Base-by-base conservation (phyloP, 2,329 filamentous ascomycete genomes). In the Bipolaris gigantea region DNA sequence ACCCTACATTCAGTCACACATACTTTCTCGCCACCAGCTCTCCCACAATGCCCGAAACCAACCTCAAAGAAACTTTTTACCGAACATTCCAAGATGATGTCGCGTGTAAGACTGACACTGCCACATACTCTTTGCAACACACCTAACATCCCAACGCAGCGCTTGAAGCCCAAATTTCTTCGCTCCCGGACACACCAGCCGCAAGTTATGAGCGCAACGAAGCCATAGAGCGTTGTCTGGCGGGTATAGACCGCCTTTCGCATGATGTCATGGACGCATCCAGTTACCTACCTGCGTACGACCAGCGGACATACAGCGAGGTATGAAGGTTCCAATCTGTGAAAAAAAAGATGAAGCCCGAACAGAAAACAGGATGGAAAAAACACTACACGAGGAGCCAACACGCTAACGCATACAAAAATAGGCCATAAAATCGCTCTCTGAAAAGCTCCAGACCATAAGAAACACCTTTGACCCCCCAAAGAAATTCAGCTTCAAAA, bases 211-310 rank as follows among this genome's bases (percentile, higher is more conserved):
- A 94, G 74, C 88, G 90, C 39, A 85, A 89, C 58, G 88, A 93
- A 71, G 90, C 90, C 47, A 85, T 89, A 42, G 92, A 96, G 63
- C 84, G 89, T 66, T 88, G 92, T 62, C 81, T 96, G 13, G 86
- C 89, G 15, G 85, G 85, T 57, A 94, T 97, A 65, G 87, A 89
- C 27, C 84, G 85, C 53, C 81, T 97, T 15, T 92, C 91, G 1
- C 89, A 88, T 60, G 88, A 94, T 65, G 89, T 97, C 35, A 88
- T 90, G 62, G 92, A 97, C 75, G 89, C 90, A 0, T 85, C 89
- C 1, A 86, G 87, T 51, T 91, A 88, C 62, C 85, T 96, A 15
- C 92, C 94, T 2, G 86, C 91, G 7, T 95, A 97, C 71, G 94
- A 97, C 67, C 90, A 94, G 73, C 85, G 90, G 63, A 88, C 89